Evolutionary conservation across 1,139 yeast genomes (phyloP).

Genomic region (Saccharomyces hybrid): DNA sequence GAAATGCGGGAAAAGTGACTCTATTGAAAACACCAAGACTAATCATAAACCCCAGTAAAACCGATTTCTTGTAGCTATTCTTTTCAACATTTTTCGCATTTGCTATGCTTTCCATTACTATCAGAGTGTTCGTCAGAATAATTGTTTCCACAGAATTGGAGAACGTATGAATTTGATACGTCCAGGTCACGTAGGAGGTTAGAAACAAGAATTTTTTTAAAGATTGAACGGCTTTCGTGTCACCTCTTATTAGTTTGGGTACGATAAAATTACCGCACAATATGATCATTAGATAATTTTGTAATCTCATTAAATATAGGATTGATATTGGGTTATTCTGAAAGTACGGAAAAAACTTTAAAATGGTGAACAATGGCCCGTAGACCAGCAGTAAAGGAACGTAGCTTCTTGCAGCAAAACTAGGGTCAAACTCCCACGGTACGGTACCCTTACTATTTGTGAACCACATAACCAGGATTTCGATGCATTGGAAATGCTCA

Average conservation of each 20-base stretch:
- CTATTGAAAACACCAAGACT: conserved; percentile 76
- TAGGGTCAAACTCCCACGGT: conserved; percentile 79
- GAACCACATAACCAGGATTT: conserved; percentile 45
- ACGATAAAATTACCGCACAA: conserved; percentile 22
- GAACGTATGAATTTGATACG: conserved; percentile 79
- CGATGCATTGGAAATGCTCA: conserved; percentile 88
- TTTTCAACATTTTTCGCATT: conserved; percentile 1
- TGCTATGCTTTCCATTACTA: conserved; percentile 27
- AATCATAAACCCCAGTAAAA: conserved; percentile 45
- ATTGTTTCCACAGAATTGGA: conserved; percentile 82
- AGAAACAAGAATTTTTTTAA: conserved; percentile 58
- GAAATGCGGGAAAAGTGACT: conserved; percentile 71
- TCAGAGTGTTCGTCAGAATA: conserved; percentile 50
- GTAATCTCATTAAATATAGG: conserved; percentile 52
- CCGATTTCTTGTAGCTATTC: conserved; percentile 19
- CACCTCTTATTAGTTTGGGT: background rate
- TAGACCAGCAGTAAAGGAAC: conserved; percentile 62
- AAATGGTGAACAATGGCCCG: conserved; percentile 47
- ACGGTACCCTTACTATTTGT: conserved; percentile 46
- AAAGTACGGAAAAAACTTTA: conserved; percentile 13
- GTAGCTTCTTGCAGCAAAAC: conserved; percentile 62
- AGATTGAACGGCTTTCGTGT: conserved; percentile 25
- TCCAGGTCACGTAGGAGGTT: conserved; percentile 73
- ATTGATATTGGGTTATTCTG: conserved; percentile 37
- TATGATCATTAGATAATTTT: conserved; percentile 44